A percentile compares a stretch with the other conserved stretches of the same genome.
Conservation (phyloP, 2,329 filamentous ascomycete species). For the Diatrype stigma region DNA sequence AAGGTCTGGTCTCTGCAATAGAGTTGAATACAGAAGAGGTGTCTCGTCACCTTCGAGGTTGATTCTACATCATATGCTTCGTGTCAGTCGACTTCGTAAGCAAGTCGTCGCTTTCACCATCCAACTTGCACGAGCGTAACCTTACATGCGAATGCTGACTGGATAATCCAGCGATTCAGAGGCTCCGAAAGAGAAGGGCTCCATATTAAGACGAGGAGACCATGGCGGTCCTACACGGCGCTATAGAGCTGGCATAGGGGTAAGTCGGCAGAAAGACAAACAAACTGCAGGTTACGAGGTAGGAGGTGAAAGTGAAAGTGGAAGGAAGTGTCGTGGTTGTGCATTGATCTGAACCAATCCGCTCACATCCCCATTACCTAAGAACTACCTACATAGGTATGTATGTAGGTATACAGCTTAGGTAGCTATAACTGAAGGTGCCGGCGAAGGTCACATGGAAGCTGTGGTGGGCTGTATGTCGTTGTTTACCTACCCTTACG, state of each 20-base stretch:
- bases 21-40: slow-evolving; percentile 69
- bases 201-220: slow-evolving; percentile 52
- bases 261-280: background rate
- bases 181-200: slow-evolving; percentile 92
- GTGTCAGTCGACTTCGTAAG: slow-evolving; percentile 13
- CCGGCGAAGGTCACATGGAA: too few relatives aligned
- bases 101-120: slow-evolving; percentile 4
- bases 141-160: slow-evolving; percentile 62
- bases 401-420: too few relatives aligned
- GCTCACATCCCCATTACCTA: too few relatives aligned
- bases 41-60: slow-evolving; percentile 70
- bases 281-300: too few relatives aligned
- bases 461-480: too few relatives aligned
- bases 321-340: background rate
- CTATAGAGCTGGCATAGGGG: background rate
- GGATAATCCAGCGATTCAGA: slow-evolving; percentile 79
- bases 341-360: background rate
- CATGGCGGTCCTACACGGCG: slow-evolving; percentile 8
- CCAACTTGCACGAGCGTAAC: slow-evolving; percentile 4
- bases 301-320: background rate
- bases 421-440: too few relatives aligned
- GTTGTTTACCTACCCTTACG: too few relatives aligned
- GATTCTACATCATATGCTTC: slow-evolving; percentile 31
- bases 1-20: slow-evolving; percentile 74
- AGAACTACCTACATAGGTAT: too few relatives aligned